phyloP scores from a whole-genome alignment of 805 yeast genomes.

The Barnettozyma pratensis region DNA sequence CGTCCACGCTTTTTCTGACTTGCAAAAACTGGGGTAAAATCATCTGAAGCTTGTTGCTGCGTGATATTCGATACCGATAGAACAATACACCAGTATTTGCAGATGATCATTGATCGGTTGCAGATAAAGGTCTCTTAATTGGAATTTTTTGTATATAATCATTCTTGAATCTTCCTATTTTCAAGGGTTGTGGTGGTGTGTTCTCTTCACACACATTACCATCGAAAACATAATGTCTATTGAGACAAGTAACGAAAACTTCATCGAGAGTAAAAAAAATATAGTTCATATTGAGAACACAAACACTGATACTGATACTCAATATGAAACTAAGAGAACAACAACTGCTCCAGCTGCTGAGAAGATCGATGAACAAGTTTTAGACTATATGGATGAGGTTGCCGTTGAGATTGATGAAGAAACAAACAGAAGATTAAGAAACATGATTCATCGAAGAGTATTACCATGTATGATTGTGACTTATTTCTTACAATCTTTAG shows the following conservation, averaged over 20 bases:
- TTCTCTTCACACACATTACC: too few relatives aligned
- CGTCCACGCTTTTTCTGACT: too few relatives aligned
- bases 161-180: too few relatives aligned
- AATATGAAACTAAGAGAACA: neutral
- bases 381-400: constrained; percentile 15
- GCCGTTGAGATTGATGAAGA: constrained; percentile 26
- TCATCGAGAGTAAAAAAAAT: constrained; percentile 6
- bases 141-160: too few relatives aligned
- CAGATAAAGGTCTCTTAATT: too few relatives aligned
- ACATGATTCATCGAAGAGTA: constrained; percentile 45
- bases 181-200: too few relatives aligned
- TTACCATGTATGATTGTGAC: constrained; percentile 26
- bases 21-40: too few relatives aligned
- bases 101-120: too few relatives aligned
- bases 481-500: constrained; percentile 37
- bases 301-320: neutral
- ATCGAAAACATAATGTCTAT: too few relatives aligned
- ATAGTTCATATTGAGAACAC: constrained; percentile 1
- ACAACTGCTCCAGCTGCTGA: neutral
- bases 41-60: too few relatives aligned
- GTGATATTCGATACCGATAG: too few relatives aligned
- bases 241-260: neutral
- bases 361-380: constrained; percentile 5
- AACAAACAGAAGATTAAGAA: constrained; percentile 29
- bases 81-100: too few relatives aligned